A percentile compares a stretch with the other conserved stretches of the same genome.
Evolutionary conservation across 306 rosid genomes (phyloP).

Genomic region (Trifolium subterraneum): DNA sequence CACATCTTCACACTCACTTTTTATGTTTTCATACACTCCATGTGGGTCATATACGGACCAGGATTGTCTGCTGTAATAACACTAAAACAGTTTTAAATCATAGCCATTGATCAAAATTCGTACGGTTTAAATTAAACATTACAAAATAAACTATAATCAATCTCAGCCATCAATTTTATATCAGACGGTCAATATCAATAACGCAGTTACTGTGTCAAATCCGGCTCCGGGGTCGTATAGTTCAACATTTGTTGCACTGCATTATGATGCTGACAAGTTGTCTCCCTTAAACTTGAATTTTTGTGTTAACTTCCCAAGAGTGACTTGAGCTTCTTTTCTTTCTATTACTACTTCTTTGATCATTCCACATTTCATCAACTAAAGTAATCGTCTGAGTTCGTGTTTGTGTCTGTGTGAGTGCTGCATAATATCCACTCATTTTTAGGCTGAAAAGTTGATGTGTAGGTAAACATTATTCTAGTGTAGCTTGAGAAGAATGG

Average conservation of each 20-base stretch:
- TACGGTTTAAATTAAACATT: too few species aligned
- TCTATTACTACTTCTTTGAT: background rate
- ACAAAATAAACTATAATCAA: too few species aligned
- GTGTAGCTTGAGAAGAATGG: constrained; percentile 46
- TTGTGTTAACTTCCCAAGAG: constrained; percentile 37
- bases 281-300: constrained; percentile 32
- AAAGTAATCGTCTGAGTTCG: background rate
- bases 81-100: too few species aligned
- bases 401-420: constrained; percentile 17
- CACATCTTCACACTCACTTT: constrained; percentile 68
- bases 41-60: constrained; percentile 47
- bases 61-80: too few species aligned
- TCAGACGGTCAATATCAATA: too few species aligned
- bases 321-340: background rate
- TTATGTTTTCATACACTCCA: constrained; percentile 59
- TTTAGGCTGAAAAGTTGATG: constrained; percentile 42
- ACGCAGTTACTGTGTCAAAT: too few species aligned
- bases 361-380: constrained; percentile 10
- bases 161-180: too few species aligned
- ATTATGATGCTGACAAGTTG: constrained; percentile 47
- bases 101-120: too few species aligned
- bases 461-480: background rate
- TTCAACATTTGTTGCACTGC: constrained; percentile 47
- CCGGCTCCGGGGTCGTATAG: constrained; percentile 40
- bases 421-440: constrained; percentile 13